phyloP scores from a whole-genome alignment of 768 basidiomycete genomes.

The Boletus rufocinnamomeus region DNA sequence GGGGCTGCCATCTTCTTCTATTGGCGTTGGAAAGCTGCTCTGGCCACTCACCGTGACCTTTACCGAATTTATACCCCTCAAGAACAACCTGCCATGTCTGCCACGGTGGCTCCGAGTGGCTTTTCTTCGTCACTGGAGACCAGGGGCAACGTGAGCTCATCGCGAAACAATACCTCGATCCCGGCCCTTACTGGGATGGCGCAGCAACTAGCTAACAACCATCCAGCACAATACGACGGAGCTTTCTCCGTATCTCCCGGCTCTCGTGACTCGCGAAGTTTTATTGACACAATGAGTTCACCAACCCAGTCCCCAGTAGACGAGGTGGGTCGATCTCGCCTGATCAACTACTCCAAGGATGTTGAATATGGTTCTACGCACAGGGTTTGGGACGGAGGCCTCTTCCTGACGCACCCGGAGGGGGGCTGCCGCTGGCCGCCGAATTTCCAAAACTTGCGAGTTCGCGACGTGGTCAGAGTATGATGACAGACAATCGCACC shows the following conservation, averaged over 20 bases:
- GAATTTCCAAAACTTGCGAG: constrained; percentile 20
- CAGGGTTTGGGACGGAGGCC: constrained; percentile 19
- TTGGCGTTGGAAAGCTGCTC: constrained; percentile 30
- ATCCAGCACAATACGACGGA: not conserved
- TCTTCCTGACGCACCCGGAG: constrained; percentile 29
- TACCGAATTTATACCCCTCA: constrained; percentile 17
- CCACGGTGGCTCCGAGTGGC: constrained; percentile 7
- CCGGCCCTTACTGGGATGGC: constrained; percentile 5
- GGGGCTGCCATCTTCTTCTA: constrained; percentile 29
- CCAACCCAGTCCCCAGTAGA: constrained; percentile 8
- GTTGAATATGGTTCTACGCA: not conserved
- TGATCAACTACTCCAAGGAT: not conserved
- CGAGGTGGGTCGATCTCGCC: constrained; percentile 17
- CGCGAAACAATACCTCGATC: constrained; percentile 8
- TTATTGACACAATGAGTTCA: constrained; percentile 7
- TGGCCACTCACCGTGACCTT: constrained; percentile 15
- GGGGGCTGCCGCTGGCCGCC: constrained; percentile 11
- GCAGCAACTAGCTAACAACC: constrained; percentile 9
- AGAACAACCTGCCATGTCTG: not conserved
- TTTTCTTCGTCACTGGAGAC: constrained; percentile 27
- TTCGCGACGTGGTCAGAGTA: constrained; percentile 6
- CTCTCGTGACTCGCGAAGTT: constrained; percentile 18
- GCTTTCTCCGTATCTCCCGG: not conserved
- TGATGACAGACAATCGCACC: constrained; percentile 1
- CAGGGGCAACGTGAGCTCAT: constrained; percentile 13